Percentiles rank a stretch among this genome's conserved stretches.
These are phyloP conservation scores for Lepidium sativum DNA, from an alignment of 345 rosid genomes.

Conservation along the genomic window DNA sequence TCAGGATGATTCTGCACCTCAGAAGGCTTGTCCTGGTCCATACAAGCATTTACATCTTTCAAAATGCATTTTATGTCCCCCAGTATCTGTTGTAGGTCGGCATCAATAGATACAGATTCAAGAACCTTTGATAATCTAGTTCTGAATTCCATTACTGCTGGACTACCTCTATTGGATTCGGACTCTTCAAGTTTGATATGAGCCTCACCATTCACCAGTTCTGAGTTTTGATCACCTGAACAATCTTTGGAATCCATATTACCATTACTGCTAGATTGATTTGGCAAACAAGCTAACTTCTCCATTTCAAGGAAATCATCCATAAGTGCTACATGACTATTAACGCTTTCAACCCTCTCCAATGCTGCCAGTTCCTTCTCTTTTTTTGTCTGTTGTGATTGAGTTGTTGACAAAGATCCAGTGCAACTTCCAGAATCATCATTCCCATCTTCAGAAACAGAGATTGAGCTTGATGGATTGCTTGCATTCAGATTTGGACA, in stretches of 20 bases:
- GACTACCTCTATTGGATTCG: slow-evolving; percentile 25
- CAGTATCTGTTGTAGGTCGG: slow-evolving; percentile 37
- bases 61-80: slow-evolving; percentile 44
- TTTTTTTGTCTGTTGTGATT: slow-evolving; percentile 45
- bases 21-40: slow-evolving; percentile 25
- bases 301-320: slow-evolving; percentile 99
- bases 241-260: slow-evolving; percentile 24
- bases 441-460: slow-evolving; percentile 89
- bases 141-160: slow-evolving; percentile 36
- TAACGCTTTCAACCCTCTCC: slow-evolving; percentile 39
- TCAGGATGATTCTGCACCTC: slow-evolving; percentile 27
- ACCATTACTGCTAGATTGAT: slow-evolving; percentile 36
- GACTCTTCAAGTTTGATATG: slow-evolving; percentile 11
- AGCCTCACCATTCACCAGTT: slow-evolving; percentile 17
- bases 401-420: slow-evolving; percentile 54
- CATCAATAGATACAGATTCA: slow-evolving; percentile 42
- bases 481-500: slow-evolving; percentile 50
- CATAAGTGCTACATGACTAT: slow-evolving; percentile 64
- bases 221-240: slow-evolving; percentile 35
- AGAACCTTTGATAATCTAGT: slow-evolving; percentile 44
- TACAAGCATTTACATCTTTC: slow-evolving; percentile 38
- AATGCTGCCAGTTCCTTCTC: slow-evolving; percentile 37
- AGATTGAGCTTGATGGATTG: slow-evolving; percentile 63
- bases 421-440: slow-evolving; percentile 71
- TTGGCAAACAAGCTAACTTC: slow-evolving; percentile 73